Conservation (phyloP, 2,329 filamentous ascomycete genomes). For the Lachnellula cervina region DNA sequence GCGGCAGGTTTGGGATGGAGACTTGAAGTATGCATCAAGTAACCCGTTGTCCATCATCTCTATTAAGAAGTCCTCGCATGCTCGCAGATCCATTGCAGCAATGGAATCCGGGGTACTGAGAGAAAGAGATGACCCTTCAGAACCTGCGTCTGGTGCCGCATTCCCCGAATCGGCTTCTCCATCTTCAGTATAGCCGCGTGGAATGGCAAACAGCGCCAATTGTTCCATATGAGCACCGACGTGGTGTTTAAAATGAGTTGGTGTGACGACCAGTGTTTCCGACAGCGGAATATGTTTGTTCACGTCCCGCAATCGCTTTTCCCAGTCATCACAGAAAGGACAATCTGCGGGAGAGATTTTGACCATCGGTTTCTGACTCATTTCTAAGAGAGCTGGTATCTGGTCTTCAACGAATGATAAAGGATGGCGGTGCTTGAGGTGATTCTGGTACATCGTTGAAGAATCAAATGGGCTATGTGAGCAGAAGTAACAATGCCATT, state of each 20-base stretch:
- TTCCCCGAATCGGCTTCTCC: slow-evolving; percentile 9
- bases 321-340: slow-evolving; percentile 31
- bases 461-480: not conserved
- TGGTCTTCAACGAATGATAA: slow-evolving; percentile 12
- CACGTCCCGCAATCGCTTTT: slow-evolving; percentile 1
- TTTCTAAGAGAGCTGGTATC: slow-evolving; percentile 11
- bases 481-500: slow-evolving; percentile 26
- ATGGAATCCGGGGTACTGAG: not conserved
- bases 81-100: not conserved
- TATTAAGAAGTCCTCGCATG: not conserved
- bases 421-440: slow-evolving; percentile 7
- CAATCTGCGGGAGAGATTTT: slow-evolving; percentile 21
- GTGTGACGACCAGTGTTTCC: slow-evolving; percentile 2
- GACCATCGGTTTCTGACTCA: slow-evolving; percentile 6
- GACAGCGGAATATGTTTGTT: slow-evolving; percentile 7
- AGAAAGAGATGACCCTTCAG: not conserved
- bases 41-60: not conserved
- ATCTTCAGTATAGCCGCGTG: slow-evolving; percentile 7
- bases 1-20: not conserved
- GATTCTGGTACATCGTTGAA: slow-evolving; percentile 1
- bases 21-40: not conserved
- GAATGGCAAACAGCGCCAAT: slow-evolving; percentile 22
- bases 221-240: slow-evolving; percentile 23
- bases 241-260: slow-evolving; percentile 19
- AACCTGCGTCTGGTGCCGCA: not conserved